These are phyloP conservation scores for Hericium erinaceus DNA, from an alignment of 768 basidiomycete species.

Conservation along the genomic window DNA sequence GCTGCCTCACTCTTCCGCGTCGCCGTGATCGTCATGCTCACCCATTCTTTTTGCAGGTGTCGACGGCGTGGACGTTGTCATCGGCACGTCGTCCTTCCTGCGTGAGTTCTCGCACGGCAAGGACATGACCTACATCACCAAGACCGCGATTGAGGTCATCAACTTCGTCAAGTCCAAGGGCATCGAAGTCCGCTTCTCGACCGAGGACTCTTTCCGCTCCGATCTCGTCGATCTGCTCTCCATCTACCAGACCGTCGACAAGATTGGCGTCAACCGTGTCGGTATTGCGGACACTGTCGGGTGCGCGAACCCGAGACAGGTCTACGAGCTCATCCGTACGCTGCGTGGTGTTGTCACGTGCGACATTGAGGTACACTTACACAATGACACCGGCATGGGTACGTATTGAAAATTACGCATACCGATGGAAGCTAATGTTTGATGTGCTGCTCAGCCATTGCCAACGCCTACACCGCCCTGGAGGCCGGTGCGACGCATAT, in stretches of 20 bases:
- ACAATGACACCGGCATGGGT: conserved; percentile 98
- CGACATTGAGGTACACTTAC: conserved; percentile 96
- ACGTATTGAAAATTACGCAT: not conserved
- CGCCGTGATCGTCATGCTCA: not conserved
- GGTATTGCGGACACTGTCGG: conserved; percentile 99
- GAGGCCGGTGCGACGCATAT: conserved; percentile 99
- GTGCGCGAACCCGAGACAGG: conserved; percentile 96
- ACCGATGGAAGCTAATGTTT: too few relatives aligned
- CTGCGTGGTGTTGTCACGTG: conserved; percentile 92
- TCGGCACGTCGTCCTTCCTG: conserved; percentile 97
- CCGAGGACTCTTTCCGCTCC: conserved; percentile 99
- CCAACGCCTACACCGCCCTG: conserved; percentile 95
- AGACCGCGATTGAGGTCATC: conserved; percentile 97
- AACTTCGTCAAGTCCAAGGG: conserved; percentile 99
- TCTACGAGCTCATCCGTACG: conserved; percentile 96
- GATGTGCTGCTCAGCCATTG: conserved; percentile 44
- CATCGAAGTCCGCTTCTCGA: conserved; percentile 98
- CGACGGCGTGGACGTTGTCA: conserved; percentile 98
- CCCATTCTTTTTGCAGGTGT: conserved; percentile 49
- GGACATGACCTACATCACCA: conserved; percentile 99
- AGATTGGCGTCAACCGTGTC: conserved; percentile 97
- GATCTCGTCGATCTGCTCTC: conserved; percentile 97
- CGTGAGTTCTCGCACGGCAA: conserved; percentile 99
- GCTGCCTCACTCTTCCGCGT: not conserved
- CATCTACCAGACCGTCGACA: conserved; percentile 99